Evolutionary conservation across 345 rosid genomes (phyloP), one percentile per base, ranked within the genome.

Genomic region (Excoecaria cochinchinensis): DNA sequence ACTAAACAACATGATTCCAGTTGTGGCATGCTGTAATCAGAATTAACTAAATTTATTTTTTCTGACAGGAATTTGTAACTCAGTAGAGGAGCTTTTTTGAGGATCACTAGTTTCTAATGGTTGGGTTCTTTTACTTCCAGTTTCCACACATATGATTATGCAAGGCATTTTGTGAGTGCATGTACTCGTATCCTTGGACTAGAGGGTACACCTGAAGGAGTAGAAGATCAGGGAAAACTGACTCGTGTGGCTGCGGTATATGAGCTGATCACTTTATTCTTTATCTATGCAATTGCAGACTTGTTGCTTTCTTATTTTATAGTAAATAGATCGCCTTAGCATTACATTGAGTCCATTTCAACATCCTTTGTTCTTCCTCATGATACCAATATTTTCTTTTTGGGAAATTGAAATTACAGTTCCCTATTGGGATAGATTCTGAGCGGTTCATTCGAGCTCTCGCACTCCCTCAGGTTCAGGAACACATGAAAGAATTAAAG

Each of bases 181-280:
- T 88, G 91, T 68, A 86, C 89, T 72, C 91, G 91, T 71, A 86
- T 88, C 81, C 85, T 88, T 69, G 91, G 91, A 65, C 85, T 88
- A 57, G 91, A 88, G 72, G 91, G 91, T 25, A 86, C 91, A 47
- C 88, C 91, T 76, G 91, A 88, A 79, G 91, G 91, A 78, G 91
- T 88, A 36, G 91, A 88, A 77, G 86, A 88, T 83, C 91, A 86
- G 74, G 91, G 91, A 71, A 88, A 77, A 82, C 84, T 84, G 70
- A 88, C 89, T 76, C 89, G 80, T 51, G 89, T 88, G 31, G 89
- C 91, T 48, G 89, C 82, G 82, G 86, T 85, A 75, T 48, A 65
- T 75, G 64, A 40, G 66, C 74, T 84, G 44, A 63, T 56, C 56
- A 46, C 47, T 73, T 59, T 67, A 38, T 64, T 79, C 19, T 56